Evolutionary conservation across 371 early-diverging fungal genomes (phyloP), one percentile per base, ranked within the genome.

Genomic region (Batkoa obscura): DNA sequence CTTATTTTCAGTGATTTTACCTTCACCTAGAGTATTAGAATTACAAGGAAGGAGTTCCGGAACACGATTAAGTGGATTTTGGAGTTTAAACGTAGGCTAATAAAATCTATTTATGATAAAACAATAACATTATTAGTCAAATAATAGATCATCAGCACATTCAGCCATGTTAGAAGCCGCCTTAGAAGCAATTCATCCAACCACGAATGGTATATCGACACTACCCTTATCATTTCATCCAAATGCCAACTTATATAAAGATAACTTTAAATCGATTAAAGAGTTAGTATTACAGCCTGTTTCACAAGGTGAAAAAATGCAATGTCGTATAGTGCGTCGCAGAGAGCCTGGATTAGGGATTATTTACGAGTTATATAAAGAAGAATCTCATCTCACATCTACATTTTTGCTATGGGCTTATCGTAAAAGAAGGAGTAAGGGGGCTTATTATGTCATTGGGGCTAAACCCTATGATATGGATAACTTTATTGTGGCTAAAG

Each of bases 251-350:
- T 23, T 23, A 0, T 23, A 23, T 23, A 23, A 23, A 23, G 23
- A 23, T 23, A 23, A 23, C 23, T 23, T 23, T 23, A 23, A 23
- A 23, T 41, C 41, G 8, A 41, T 41, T 41, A 8, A 41, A 41
- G n/a, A 8, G 10, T n/a, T 10, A 41, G 12, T 5, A 13, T 45
- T 45, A 45, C 45, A 13, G 15, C 86, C 87, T 12, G 74, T 83
- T 53, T 80, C 83, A 31, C 74, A 80, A 56, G 83, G 84, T 50
- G 72, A 74, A 58, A 75, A 79, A 47, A 72, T 87, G 56, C 72
- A 77, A 55, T 90, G 90, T 67, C 71, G 76, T 39, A 85, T 90
- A 57, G 68, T 73, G 9, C 80, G 90, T 17, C 72, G 71, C 51
- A 76, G 76, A 58, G 83, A 81, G 46, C 86, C 87, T 3, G 69